Evolutionary conservation across 1,284 basidiomycete genomes (phyloP).

Genomic region (Caloboletus firmus): DNA sequence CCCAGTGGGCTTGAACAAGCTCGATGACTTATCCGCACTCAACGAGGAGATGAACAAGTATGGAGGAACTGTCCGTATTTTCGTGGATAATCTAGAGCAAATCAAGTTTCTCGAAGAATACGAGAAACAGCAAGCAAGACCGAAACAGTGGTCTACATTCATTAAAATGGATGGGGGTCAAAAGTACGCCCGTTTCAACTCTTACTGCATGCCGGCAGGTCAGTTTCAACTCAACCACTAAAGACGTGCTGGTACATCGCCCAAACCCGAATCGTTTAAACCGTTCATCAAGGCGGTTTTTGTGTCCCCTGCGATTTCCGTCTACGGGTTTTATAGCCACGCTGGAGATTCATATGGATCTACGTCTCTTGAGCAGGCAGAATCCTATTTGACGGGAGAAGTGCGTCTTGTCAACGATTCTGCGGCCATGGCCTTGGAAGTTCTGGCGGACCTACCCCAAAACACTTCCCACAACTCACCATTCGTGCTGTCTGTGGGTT

Average conservation of each 20-base stretch:
- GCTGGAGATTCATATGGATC: conserved; percentile 78
- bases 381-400: conserved; percentile 68
- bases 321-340: conserved; percentile 86
- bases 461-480: conserved; percentile 39
- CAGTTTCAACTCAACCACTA: conserved; percentile 6
- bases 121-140: conserved; percentile 42
- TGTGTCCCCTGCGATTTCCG: conserved; percentile 52
- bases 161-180: conserved; percentile 81
- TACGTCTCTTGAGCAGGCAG: conserved; percentile 61
- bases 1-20: conserved; percentile 68
- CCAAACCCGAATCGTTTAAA: conserved; percentile 55
- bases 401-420: conserved; percentile 70
- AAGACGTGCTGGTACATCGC: conserved; percentile 80
- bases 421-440: conserved; percentile 55
- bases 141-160: conserved; percentile 70
- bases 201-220: neutral
- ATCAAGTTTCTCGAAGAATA: conserved; percentile 62
- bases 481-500: conserved; percentile 78
- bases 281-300: conserved; percentile 54
- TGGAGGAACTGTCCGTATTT: conserved; percentile 60
- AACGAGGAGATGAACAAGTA: conserved; percentile 53
- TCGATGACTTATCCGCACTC: conserved; percentile 66
- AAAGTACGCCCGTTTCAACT: conserved; percentile 49
- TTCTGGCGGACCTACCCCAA: conserved; percentile 41
- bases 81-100: conserved; percentile 78